Evolutionary conservation across 2,329 filamentous ascomycete genomes (phyloP).

Genomic region (Dactylella cylindrospora): DNA sequence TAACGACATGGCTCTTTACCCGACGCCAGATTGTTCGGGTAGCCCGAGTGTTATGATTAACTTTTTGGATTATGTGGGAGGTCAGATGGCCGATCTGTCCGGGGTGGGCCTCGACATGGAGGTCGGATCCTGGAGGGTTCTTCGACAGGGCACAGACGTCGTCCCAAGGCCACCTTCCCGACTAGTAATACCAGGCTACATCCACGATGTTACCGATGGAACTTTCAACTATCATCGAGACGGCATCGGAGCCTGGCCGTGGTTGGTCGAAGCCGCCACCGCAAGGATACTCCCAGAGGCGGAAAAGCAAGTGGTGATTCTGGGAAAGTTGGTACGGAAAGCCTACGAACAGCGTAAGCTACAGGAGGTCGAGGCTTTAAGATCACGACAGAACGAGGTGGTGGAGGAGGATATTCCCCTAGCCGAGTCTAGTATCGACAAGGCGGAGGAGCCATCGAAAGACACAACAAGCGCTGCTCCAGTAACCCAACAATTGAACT

Average conservation of each 20-base stretch:
- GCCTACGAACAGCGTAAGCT: too few relatives aligned
- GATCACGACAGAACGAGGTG: too few relatives aligned
- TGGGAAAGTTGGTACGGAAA: not conserved
- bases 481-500: too few relatives aligned
- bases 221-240: not conserved
- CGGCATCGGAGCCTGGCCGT: not conserved
- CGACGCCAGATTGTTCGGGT: not conserved
- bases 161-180: not conserved
- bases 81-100: conserved; percentile 21
- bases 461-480: too few relatives aligned
- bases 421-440: too few relatives aligned
- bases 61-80: not conserved
- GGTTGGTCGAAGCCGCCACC: not conserved
- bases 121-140: conserved; percentile 20
- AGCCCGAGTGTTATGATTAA: conserved; percentile 15
- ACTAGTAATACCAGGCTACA: conserved; percentile 6
- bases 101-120: not conserved
- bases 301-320: not conserved
- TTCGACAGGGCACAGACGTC: conserved; percentile 10
- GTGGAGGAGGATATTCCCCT: too few relatives aligned
- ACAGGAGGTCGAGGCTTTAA: too few relatives aligned
- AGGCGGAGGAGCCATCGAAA: too few relatives aligned
- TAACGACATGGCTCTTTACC: conserved; percentile 20
- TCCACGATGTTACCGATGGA: not conserved
- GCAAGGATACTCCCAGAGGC: not conserved